Evolutionary conservation across 441 rosid genomes (phyloP), one percentile per base, ranked within the genome.

Genomic region (Geranium incanum): DNA sequence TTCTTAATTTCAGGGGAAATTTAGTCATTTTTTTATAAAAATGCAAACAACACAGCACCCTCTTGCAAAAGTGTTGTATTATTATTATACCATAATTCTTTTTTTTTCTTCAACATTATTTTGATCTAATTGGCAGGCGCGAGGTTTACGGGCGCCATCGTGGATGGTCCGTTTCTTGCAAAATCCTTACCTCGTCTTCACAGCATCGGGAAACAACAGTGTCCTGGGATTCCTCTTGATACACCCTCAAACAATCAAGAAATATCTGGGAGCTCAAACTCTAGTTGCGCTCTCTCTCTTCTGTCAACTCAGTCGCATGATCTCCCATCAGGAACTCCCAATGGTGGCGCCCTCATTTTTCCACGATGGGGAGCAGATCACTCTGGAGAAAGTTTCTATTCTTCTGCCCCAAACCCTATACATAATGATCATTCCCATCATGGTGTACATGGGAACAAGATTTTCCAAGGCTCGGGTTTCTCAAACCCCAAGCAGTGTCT

Each of bases 201-300:
- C 57, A 78, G 77, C 68, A 71, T 48, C 59, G 72, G 72, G 71
- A 75, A 78, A 71, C 76, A 72, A 45, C 67, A 73, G 70, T 72
- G 72, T 75, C 62, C 82, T 23, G 78, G 67, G 36, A 78, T 70
- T 64, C 76, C 80, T 75, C 59, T 76, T n/a, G 72, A 72, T 74
- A 66, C 81, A 18, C 75, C 83, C 64, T 73, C 88, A 38, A 70
- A 78, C 8, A 41, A 80, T 76, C 79, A 83, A 75, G 91, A 85
- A 79, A 76, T 83, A 62, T 57, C 81, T 15, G 82, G 76, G 74
- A 71, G 70, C 12, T 71, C 83, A 18, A 78, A 77, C 74, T 79
- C 88, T 68, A 78, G 82, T 70, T 67, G 92, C 88, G 97, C 95
- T 91, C 90, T 80, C 93, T 91, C 97, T 89, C 97, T 89, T 91